Evolutionary conservation across 441 rosid species (phyloP).

Genomic region (Erodium texanum): DNA sequence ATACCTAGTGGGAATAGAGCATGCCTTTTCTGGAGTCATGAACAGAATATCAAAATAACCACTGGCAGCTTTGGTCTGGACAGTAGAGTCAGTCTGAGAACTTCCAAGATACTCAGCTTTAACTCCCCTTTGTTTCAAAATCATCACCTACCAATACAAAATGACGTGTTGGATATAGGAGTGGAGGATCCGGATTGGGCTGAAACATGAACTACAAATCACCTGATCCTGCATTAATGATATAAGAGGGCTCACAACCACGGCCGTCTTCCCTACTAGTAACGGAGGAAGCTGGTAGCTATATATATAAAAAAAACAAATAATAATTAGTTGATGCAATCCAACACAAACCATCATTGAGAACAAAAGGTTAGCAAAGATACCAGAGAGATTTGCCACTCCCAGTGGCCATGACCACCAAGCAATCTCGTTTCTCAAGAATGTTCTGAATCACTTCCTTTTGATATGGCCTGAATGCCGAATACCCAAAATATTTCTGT

Average conservation of each 20-base stretch:
- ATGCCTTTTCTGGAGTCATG: slow-evolving; percentile 48
- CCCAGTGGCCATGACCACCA: slow-evolving; percentile 53
- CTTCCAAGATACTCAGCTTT: slow-evolving; percentile 42
- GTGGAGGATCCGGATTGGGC: background rate
- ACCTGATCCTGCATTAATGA: slow-evolving; percentile 53
- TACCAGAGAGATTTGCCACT: slow-evolving; percentile 49
- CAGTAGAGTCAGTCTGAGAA: slow-evolving; percentile 36
- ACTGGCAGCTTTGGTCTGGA: slow-evolving; percentile 28
- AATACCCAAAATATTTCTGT: slow-evolving; percentile 35
- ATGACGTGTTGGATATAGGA: background rate
- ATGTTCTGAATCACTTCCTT: slow-evolving; percentile 35
- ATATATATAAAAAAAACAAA: background rate
- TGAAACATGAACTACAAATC: background rate
- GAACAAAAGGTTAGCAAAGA: background rate
- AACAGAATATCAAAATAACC: slow-evolving; percentile 35
- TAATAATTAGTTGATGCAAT: background rate
- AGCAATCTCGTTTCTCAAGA: slow-evolving; percentile 28
- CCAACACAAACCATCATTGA: background rate
- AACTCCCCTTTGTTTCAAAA: slow-evolving; percentile 36
- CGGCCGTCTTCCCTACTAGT: slow-evolving; percentile 27
- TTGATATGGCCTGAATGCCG: slow-evolving; percentile 36
- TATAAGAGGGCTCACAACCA: slow-evolving; percentile 45
- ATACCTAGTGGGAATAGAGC: slow-evolving; percentile 32
- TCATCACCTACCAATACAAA: slow-evolving; percentile 29
- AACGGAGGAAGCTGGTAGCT: slow-evolving; percentile 48